Conservation (phyloP, 1,139 yeast species). For the Scheffersomyces segobiensis region DNA sequence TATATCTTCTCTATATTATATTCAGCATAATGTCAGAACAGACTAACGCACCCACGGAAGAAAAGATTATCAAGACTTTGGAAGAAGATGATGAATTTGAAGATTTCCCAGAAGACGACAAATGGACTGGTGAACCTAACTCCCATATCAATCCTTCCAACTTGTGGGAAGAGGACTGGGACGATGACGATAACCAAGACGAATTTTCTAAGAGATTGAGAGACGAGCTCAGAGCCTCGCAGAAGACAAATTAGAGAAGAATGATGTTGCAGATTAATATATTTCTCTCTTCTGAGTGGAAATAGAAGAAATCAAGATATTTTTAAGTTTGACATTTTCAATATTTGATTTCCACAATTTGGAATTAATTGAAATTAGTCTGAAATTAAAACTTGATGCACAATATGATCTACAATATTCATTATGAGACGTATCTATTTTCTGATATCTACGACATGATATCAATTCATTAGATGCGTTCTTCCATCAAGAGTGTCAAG, state of each 20-base stretch:
- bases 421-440: no score
- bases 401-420: background rate
- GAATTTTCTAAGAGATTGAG: constrained; percentile 73
- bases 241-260: background rate
- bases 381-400: background rate
- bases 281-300: no score
- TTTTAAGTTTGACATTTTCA: background rate
- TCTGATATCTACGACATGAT: background rate
- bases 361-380: background rate
- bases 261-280: background rate
- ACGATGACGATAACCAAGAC: constrained; percentile 86
- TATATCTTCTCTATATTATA: background rate
- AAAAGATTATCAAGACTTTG: constrained; percentile 55
- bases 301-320: background rate
- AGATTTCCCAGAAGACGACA: constrained; percentile 82
- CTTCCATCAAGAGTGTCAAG: background rate
- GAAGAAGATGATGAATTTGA: constrained; percentile 96
- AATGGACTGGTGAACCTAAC: constrained; percentile 43
- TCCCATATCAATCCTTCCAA: constrained; percentile 45
- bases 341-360: background rate
- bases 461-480: background rate
- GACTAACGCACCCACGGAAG: constrained; percentile 20
- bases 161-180: constrained; percentile 97
- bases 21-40: constrained; percentile 9
- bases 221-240: constrained; percentile 36